Evolutionary conservation across 2,329 filamentous ascomycete species (phyloP).

Genomic region (Diaporthe aspalathi): DNA sequence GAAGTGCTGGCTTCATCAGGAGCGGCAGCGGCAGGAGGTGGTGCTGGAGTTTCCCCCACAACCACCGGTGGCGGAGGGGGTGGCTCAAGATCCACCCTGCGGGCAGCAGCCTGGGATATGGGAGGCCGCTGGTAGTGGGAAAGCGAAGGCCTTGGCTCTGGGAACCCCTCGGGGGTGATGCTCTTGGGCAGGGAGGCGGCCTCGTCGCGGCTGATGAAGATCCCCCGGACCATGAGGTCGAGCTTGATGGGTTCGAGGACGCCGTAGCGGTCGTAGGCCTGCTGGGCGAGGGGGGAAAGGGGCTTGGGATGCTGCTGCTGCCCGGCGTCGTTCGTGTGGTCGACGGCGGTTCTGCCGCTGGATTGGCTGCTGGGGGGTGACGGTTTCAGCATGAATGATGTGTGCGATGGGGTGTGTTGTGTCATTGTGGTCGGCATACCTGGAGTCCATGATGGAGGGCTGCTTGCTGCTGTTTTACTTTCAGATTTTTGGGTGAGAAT

Average conservation of each 20-base stretch:
- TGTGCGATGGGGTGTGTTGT: no score
- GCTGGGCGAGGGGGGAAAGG: background rate
- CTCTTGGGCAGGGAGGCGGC: background rate
- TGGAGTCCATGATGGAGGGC: background rate
- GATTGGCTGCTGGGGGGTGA: background rate
- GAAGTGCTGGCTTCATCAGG: no score
- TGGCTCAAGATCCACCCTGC: no score
- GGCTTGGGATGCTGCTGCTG: background rate
- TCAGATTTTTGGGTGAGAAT: no score
- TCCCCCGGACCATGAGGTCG: slow-evolving; percentile 18
- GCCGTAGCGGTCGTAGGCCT: slow-evolving; percentile 26
- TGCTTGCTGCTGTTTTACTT: background rate
- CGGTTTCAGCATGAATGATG: background rate
- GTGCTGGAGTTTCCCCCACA: no score
- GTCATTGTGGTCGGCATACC: background rate
- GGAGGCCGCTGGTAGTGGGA: background rate
- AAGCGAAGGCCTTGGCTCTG: background rate
- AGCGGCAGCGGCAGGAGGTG: no score
- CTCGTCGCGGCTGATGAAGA: slow-evolving; percentile 9
- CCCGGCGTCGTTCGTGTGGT: background rate
- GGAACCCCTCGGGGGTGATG: background rate
- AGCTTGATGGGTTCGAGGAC: slow-evolving; percentile 5
- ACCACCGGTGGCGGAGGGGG: no score
- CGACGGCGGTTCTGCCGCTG: background rate
- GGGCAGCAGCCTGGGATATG: background rate